Evolutionary conservation across 371 early-diverging fungal species (phyloP), one percentile per base, ranked within the genome.

Genomic region (Apophysomyces trapeziformis): DNA sequence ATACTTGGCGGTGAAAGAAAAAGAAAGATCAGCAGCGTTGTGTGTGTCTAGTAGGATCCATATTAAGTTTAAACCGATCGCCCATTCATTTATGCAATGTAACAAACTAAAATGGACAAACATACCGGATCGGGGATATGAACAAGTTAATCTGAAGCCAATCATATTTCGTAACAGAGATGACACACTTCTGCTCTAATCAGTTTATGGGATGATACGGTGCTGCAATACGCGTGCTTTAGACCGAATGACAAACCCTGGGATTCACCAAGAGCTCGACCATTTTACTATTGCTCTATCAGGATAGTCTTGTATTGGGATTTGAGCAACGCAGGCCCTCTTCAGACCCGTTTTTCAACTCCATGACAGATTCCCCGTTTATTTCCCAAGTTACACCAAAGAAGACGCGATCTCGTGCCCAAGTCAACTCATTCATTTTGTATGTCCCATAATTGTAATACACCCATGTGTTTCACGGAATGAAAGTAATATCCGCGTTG

Each of bases 71-170:
- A 50, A 50, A 50, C 11, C 54, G 54, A 50, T 50, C 54, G 54
- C 21, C 50, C 54, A 21, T 50, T 50, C 54, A 50, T 50, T 50
- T 50, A 50, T 50, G 54, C 54, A 21, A 50, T 50, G 54, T 50
- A 50, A 50, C 54, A 50, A 50, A 50, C 54, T 21, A 50, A 50
- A 50, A 50, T 50, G 54, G 54, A 50, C 54, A 50, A 50, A 50
- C 54, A 50, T 50, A 50, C 54, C 21, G 5, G 1, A 50, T 50
- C 54, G 54, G 54, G 54, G 21, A 9, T 21, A 26, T 26, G 32
- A 50, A 50, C 16, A 9, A 9, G 54, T 1, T 18, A 4, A 5
- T 50, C 54, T 4, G 11, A 7, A 9, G 21, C 54, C 54, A 50
- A 50, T 50, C 54, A 50, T 9, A n/a, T 9, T 8, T 21, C 9